Percentiles rank a stretch among this genome's conserved stretches.
Conservation (phyloP, 306 rosid species). For the Vigna trinervia region DNA sequence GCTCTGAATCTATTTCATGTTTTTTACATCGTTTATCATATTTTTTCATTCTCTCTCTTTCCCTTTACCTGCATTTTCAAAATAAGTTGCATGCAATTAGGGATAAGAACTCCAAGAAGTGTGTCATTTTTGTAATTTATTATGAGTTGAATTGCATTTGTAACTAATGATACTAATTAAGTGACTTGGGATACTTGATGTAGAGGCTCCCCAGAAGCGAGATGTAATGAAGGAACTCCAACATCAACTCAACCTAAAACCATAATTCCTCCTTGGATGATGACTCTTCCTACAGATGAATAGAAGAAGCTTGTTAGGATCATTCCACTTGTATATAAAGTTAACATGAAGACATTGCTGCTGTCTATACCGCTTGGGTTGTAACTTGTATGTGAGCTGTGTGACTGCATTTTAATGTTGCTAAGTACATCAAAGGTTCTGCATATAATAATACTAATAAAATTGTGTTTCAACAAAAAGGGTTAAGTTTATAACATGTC, state of each 20-base stretch:
- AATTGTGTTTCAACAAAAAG: neutral
- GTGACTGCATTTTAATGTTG: neutral
- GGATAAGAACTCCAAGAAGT: too few species aligned
- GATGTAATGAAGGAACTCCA: constrained; percentile 19
- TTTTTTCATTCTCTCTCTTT: too few species aligned
- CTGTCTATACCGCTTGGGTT: neutral
- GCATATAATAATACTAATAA: neutral
- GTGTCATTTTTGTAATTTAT: too few species aligned
- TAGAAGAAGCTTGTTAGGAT: neutral
- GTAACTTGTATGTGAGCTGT: neutral
- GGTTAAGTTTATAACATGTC: neutral
- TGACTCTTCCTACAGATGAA: constrained; percentile 53
- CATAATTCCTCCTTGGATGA: constrained; percentile 75
- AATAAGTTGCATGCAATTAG: too few species aligned
- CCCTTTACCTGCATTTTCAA: too few species aligned
- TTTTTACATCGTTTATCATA: too few species aligned
- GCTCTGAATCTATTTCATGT: neutral
- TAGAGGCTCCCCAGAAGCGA: constrained; percentile 42
- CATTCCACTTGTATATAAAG: neutral
- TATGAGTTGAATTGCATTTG: neutral
- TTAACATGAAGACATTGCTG: too few species aligned
- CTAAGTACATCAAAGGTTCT: neutral
- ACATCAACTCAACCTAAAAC: constrained; percentile 22
- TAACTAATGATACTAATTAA: neutral
- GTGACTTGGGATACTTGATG: neutral